Base-by-base conservation (phyloP, 306 rosid species). In the Senna tora region DNA sequence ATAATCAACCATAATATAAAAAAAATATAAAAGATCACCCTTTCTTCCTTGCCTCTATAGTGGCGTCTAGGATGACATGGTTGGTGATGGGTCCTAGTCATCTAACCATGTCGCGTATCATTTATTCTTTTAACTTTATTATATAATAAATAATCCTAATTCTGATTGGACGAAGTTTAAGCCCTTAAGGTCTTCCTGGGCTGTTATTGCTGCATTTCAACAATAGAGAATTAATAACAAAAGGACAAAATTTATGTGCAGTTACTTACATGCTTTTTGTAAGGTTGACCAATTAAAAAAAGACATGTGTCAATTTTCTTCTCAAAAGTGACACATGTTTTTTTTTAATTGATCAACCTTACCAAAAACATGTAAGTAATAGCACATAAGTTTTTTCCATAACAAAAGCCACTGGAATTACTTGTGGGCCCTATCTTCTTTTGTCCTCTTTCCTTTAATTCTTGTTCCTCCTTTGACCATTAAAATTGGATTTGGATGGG, bases 11-110 rank as follows among this genome's bases (percentile, higher is more conserved):
- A n/a, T n/a, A n/a, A n/a, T n/a, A n/a, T n/a, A n/a, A n/a, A n/a
- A n/a, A n/a, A n/a, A n/a, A n/a, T n/a, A n/a, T n/a, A n/a, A n/a
- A n/a, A n/a, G n/a, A n/a, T n/a, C n/a, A n/a, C n/a, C 50, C 69
- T 20, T 67, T 41, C 30, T 67, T 54, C 46, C 59, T n/a, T n/a
- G 51, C 74, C 77, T 46, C 16, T 62, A 2, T 43, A 47, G 6
- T n/a, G 57, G 69, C 60, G 45, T 83, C 64, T 63, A 10, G 45
- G 33, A 75, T 79, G 79, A 75, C 80, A 61, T 75, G 79, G 74
- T 83, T 79, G 84, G 78, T 73, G 62, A 56, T 0, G 13, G 20
- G 73, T 75, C 83, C 20, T 67, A 47, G 15, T 83, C 84, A 67
- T 71, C 76, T 69, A 79, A 53, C 74, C 33, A 41, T 45, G 46